Base-by-base conservation (phyloP, 768 basidiomycete species). In the Leccinellum rugosiceps region DNA sequence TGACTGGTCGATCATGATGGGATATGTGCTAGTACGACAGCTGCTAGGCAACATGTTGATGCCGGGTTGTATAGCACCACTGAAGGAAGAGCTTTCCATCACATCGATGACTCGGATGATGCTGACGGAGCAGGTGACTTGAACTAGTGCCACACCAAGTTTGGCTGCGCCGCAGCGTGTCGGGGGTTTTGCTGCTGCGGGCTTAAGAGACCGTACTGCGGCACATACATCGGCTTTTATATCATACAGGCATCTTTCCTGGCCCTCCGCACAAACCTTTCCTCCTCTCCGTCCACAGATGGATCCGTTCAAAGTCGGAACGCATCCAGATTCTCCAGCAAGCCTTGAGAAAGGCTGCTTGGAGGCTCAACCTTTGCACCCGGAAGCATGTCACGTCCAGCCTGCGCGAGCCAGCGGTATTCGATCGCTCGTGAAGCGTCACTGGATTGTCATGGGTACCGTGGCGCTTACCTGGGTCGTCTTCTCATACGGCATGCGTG, bases 301-400 rank as follows among this genome's bases (percentile, higher is more conserved):
- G 67, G 58, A 60, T 23, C 32, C 57, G 3, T 3, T 28, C 51
- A 64, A 60, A 46, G 31, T 28, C n/a, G 55, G 38, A 13, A 15
- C 52, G 6, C 50, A 58, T 46, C 38, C 58, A 56, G 56, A 60
- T 2, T 19, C 7, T 10, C 34, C 56, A 4, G 35, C 50, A 35
- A 52, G 30, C 31, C 58, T 64, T 19, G 68, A 71, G 57, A 67
- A 70, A 28, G 67, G 65, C 6, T 31, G 10, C 35, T 41, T 56
- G 43, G 47, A 54, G n/a, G 9, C 14, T 15, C 41, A 58, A 23
- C 52, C 60, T 19, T 44, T 56, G 41, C 32, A 45, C 34, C 3
- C 55, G n/a, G 59, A 53, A 11, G 6, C 26, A 14, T 45, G 28
- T 10, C 35, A 51, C 0, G 6, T 25, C 3, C 59, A 49, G 21